These are phyloP conservation scores for Sodiomyces alkalinus DNA, from an alignment of 2,329 filamentous ascomycete species.

Conservation along the genomic window DNA sequence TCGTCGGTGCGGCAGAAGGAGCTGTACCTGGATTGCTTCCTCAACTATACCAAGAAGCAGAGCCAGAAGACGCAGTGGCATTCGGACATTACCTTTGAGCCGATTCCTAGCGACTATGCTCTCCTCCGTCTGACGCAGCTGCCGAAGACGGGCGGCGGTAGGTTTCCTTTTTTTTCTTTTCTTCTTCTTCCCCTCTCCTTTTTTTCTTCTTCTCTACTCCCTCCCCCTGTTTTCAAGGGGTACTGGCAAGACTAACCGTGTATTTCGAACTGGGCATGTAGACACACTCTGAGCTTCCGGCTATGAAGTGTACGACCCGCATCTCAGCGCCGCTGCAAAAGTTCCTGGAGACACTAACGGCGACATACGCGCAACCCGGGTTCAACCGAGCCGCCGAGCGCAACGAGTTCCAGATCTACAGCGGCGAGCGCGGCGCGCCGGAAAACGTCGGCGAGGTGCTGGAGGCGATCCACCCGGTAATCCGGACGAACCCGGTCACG, in stretches of 20 bases:
- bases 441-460: slow-evolving; percentile 32
- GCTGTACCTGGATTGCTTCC: slow-evolving; percentile 24
- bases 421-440: slow-evolving; percentile 29
- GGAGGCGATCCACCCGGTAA: slow-evolving; percentile 35
- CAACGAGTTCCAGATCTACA: slow-evolving; percentile 30
- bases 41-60: slow-evolving; percentile 25
- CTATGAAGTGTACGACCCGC: slow-evolving; percentile 51
- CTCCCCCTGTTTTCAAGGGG: too few relatives aligned
- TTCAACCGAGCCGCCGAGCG: slow-evolving; percentile 32
- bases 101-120: slow-evolving; percentile 47
- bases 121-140: slow-evolving; percentile 37
- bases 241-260: too few relatives aligned
- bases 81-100: slow-evolving; percentile 51
- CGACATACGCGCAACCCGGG: slow-evolving; percentile 32
- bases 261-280: slow-evolving; percentile 7
- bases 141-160: slow-evolving; percentile 36
- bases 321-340: slow-evolving; percentile 38
- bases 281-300: slow-evolving; percentile 53
- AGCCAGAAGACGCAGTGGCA: slow-evolving; percentile 37
- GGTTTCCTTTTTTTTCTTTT: slow-evolving; percentile 8
- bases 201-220: not conserved
- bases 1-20: slow-evolving; percentile 39
- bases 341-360: slow-evolving; percentile 44
- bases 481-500: slow-evolving; percentile 42
- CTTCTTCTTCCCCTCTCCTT: not conserved